phyloP scores from a whole-genome alignment of 768 basidiomycete species.

The Lactifluus pinguis region DNA sequence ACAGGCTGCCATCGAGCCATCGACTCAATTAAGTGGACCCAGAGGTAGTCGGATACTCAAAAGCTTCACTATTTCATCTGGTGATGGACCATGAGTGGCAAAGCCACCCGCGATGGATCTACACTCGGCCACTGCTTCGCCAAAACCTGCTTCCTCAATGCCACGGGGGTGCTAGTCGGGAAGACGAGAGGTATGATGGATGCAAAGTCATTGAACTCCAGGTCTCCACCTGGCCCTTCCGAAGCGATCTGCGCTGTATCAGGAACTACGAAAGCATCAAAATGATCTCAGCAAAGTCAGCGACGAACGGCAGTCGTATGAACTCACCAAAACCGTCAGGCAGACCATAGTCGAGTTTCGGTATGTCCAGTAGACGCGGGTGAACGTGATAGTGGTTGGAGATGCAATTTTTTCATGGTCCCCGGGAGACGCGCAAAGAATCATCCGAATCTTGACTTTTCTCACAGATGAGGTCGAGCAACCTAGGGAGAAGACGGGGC shows the following conservation, averaged over 20 bases:
- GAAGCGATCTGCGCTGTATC: not conserved
- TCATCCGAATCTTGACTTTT: not conserved
- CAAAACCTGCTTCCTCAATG: not conserved
- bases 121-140: not conserved
- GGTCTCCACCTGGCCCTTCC: not conserved
- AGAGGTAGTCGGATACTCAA: not conserved
- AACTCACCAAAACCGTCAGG: not conserved
- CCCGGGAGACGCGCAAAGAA: not conserved
- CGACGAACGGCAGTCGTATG: no score
- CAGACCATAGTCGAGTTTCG: not conserved
- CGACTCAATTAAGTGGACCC: not conserved
- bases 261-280: constrained; percentile 23
- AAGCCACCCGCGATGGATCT: not conserved
- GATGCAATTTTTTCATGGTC: not conserved
- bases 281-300: not conserved
- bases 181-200: not conserved
- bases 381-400: no score
- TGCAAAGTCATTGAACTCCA: not conserved
- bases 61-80: not conserved
- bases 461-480: not conserved
- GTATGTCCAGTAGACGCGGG: not conserved
- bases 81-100: not conserved
- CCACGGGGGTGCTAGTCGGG: not conserved
- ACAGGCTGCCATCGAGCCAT: no score
- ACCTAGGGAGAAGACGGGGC: no score